A percentile compares a stretch with the other conserved stretches of the same genome.
Evolutionary conservation across 768 basidiomycete genomes (phyloP).

Genomic region (Psilocybe sp.): DNA sequence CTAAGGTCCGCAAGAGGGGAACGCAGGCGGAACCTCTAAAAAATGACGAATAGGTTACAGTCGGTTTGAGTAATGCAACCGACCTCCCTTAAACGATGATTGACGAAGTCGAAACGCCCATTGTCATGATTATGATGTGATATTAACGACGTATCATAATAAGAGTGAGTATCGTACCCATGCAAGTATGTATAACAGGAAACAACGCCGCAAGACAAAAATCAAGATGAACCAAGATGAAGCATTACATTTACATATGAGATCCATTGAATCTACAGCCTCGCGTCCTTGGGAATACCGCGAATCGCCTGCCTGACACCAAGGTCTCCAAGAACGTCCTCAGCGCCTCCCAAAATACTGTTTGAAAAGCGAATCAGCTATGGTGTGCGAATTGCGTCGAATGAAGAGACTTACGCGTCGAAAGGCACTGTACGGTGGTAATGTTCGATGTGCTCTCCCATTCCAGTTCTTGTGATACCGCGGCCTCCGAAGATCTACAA

Average conservation of each 20-base stretch:
- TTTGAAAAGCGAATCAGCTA: background rate
- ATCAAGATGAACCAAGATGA: background rate
- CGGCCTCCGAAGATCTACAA: constrained; percentile 78
- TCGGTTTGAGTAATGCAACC: no score
- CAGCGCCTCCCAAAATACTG: constrained; percentile 71
- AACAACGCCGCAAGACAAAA: background rate
- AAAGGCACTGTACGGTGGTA: constrained; percentile 67
- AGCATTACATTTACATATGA: constrained; percentile 1
- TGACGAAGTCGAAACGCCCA: no score
- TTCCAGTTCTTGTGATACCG: constrained; percentile 77
- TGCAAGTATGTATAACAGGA: no score
- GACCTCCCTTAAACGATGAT: no score
- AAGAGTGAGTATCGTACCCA: no score
- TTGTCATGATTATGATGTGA: no score
- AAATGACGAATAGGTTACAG: background rate
- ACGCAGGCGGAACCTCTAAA: constrained; percentile 16
- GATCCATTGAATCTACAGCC: constrained; percentile 39
- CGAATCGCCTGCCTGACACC: constrained; percentile 81
- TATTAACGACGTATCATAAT: no score
- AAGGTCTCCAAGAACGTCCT: constrained; percentile 78
- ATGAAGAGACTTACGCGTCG: constrained; percentile 45
- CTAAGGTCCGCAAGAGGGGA: constrained; percentile 19
- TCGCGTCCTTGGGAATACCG: constrained; percentile 67
- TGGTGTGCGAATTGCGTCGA: background rate
- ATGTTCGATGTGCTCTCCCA: constrained; percentile 73